Conservation (phyloP, 2,329 filamentous ascomycete genomes). For the Penicillium sp. region DNA sequence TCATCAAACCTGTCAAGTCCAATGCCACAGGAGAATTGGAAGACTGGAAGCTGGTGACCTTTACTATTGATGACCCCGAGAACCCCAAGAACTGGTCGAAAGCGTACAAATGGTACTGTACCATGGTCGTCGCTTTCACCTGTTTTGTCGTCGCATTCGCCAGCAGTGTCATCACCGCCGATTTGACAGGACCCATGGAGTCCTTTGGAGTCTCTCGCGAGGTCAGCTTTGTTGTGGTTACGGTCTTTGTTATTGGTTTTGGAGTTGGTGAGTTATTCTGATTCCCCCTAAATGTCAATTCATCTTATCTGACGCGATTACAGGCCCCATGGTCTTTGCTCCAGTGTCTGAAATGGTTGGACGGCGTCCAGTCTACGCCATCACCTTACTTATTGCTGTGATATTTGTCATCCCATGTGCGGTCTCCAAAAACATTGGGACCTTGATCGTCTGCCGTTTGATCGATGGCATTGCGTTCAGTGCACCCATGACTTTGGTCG, state of each 20-base stretch:
- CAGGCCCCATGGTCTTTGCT: conserved; percentile 75
- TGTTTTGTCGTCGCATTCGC: conserved; percentile 73
- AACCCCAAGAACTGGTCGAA: conserved; percentile 88
- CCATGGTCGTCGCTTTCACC: conserved; percentile 76
- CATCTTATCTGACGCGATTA: conserved; percentile 8
- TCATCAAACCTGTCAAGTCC: conserved; percentile 57
- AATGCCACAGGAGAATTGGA: conserved; percentile 54
- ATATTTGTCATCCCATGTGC: conserved; percentile 81
- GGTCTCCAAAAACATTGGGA: conserved; percentile 72
- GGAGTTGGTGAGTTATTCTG: conserved; percentile 60
- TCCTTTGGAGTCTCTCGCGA: conserved; percentile 70
- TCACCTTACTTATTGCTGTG: conserved; percentile 68
- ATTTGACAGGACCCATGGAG: conserved; percentile 63
- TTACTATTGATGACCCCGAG: conserved; percentile 68
- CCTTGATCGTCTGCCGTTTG: conserved; percentile 71
- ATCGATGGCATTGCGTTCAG: conserved; percentile 84
- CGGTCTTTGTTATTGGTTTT: conserved; percentile 79
- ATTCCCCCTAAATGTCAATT: not conserved
- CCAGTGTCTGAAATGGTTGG: conserved; percentile 76
- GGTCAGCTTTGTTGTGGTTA: conserved; percentile 70
- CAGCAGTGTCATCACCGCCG: conserved; percentile 76
- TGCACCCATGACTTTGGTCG: conserved; percentile 82
- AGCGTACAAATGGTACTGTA: conserved; percentile 76
- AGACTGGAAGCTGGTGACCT: conserved; percentile 67
- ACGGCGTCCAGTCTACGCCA: conserved; percentile 67